Evolutionary conservation across 371 early-diverging fungal species (phyloP).

Genomic region (Mucor irregularis): DNA sequence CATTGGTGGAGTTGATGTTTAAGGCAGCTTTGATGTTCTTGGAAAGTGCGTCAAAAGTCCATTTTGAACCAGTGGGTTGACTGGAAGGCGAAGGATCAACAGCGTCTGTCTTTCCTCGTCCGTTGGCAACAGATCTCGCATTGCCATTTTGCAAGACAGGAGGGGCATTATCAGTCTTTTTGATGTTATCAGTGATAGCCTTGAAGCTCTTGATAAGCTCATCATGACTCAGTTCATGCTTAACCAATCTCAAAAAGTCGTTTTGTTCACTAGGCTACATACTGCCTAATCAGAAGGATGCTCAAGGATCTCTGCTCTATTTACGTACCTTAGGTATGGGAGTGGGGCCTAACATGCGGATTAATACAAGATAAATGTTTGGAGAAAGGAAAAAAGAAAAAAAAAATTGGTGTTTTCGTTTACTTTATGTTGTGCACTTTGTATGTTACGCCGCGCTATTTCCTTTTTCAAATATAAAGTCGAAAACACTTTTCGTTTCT

Average conservation of each 20-base stretch:
- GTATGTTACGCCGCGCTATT: too few relatives aligned
- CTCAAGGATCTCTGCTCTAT: too few relatives aligned
- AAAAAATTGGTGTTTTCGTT: too few relatives aligned
- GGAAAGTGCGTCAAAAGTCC: constrained; percentile 35
- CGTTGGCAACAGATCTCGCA: neutral
- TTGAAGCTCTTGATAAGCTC: constrained; percentile 5
- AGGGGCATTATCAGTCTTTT: neutral
- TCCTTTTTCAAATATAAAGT: too few relatives aligned
- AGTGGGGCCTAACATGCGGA: too few relatives aligned
- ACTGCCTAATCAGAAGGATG: too few relatives aligned
- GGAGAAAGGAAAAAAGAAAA: too few relatives aligned
- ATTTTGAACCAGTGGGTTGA: constrained; percentile 24
- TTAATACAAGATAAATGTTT: too few relatives aligned
- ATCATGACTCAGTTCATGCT: constrained; percentile 5
- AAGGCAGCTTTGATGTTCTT: constrained; percentile 32
- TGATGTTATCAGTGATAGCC: neutral
- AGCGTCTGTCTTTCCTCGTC: neutral
- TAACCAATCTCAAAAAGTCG: neutral
- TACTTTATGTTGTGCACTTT: too few relatives aligned
- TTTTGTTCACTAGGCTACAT: too few relatives aligned
- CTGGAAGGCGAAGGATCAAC: constrained; percentile 13
- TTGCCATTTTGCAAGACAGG: neutral
- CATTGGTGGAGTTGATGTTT: constrained; percentile 23
- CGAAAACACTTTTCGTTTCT: too few relatives aligned
- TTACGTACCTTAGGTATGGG: too few relatives aligned